phyloP scores from a whole-genome alignment of 495 filamentous ascomycete genomes.

The Lepraria neglecta region DNA sequence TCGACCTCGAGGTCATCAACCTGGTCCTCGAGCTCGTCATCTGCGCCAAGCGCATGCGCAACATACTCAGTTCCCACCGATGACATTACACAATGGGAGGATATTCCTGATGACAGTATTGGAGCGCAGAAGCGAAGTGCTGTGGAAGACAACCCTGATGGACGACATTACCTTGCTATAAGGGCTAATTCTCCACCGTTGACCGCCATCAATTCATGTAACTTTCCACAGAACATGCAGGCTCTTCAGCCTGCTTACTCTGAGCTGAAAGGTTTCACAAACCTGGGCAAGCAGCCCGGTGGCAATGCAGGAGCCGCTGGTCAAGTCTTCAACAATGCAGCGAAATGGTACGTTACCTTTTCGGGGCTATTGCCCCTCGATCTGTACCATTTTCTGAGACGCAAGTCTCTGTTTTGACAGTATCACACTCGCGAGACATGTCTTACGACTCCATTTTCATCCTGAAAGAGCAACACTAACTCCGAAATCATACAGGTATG shows the following conservation, averaged over 20 bases:
- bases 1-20: too few relatives aligned
- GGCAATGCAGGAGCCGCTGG: background rate
- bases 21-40: too few relatives aligned
- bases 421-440: too few relatives aligned
- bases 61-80: background rate
- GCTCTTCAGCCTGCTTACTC: background rate
- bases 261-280: background rate
- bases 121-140: background rate
- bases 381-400: too few relatives aligned
- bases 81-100: background rate
- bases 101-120: background rate
- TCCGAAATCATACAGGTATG: too few relatives aligned
- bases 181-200: background rate
- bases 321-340: background rate
- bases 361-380: too few relatives aligned
- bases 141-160: background rate
- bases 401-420: too few relatives aligned
- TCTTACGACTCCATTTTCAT: too few relatives aligned
- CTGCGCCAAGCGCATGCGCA: too few relatives aligned
- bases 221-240: background rate
- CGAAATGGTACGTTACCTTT: slow-evolving; percentile 7
- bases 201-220: background rate
- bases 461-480: too few relatives aligned
- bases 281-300: background rate
- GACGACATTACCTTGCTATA: background rate